phyloP scores from a whole-genome alignment of 202 grass and related monocot genomes.

The Saccharum hybrid region DNA sequence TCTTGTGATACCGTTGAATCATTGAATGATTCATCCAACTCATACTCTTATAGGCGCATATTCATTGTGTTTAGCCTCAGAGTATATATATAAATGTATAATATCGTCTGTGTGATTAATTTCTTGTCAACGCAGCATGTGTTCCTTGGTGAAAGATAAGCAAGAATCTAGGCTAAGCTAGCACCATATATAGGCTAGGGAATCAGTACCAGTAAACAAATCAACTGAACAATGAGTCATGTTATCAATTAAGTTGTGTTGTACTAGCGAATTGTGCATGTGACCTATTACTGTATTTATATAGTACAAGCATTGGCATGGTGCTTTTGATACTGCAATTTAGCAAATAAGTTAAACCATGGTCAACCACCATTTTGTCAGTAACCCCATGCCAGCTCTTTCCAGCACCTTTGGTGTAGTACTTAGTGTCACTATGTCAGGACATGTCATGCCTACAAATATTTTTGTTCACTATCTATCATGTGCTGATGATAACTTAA shows the following conservation, averaged over 20 bases:
- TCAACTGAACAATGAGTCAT: constrained; percentile 5
- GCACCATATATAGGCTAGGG: background rate
- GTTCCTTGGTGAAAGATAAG: constrained; percentile 44
- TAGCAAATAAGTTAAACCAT: background rate
- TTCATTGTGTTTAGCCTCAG: constrained; percentile 1
- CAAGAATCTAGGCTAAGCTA: constrained; percentile 49
- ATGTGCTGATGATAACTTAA: constrained; percentile 37
- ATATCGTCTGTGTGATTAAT: background rate
- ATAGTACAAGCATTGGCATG: constrained; percentile 11
- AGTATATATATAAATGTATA: constrained; percentile 12
- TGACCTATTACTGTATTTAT: constrained; percentile 28
- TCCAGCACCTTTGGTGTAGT: background rate
- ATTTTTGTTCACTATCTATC: background rate
- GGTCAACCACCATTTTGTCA: constrained; percentile 40
- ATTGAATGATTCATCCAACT: constrained; percentile 20
- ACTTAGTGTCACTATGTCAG: constrained; percentile 17
- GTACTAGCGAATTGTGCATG: constrained; percentile 27
- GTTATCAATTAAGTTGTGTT: constrained; percentile 17
- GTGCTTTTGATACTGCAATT: background rate
- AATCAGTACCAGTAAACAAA: constrained; percentile 3
- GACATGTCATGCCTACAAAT: constrained; percentile 8
- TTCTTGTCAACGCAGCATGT: constrained; percentile 43
- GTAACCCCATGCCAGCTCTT: constrained; percentile 30
- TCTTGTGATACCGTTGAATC: background rate
- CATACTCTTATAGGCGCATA: background rate